Evolutionary conservation across 345 rosid genomes (phyloP), one percentile per base, ranked within the genome.

Genomic region (Eucalyptus pauciflora): DNA sequence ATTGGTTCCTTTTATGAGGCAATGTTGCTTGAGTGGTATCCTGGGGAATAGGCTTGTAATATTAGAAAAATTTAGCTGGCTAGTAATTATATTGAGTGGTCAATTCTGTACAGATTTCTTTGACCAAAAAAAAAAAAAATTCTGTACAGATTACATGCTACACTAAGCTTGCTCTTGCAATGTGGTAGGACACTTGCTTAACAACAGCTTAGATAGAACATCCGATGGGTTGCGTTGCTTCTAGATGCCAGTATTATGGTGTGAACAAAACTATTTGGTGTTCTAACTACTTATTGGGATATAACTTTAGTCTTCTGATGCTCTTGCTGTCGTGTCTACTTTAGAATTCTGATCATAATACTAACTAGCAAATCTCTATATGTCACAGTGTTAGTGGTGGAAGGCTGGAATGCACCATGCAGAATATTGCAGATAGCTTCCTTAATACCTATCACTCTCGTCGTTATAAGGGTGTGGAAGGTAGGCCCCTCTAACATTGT

Each of bases 321-420:
- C 85, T 41, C 48, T 20, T 41, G 48, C 43, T 76, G 85, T 76
- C 20, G 48, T 76, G 14, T 41, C 85, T 76, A 12, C 24, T 76
- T 20, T 76, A 76, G 48, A 76, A 76, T 41, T 76, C 48, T 76
- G 48, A 37, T 76, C 11, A 5, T 33, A 33, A 71, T 17, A 41
- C 80, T 71, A 31, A 69, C 83, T 54, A 85, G 80, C 85, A 64
- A 64, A 25, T 80, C 90, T 91, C 89, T 31, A 64, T 60, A 89
- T 92, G 89, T 88, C 52, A 81, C 89, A 97, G 98, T 90, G 94
- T 96, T 88, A 88, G 91, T 87, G 99, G 99, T 91, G 98, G 99
- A 86, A 94, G 99, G 93, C 94, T 97, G 91, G 99, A 97, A 91
- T 97, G 99, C 94, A 96, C 99, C 14, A 96, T 97, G 99, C 99